Evolutionary conservation across 169 alveolate genomes (phyloP).

Genomic region (Cryptosporidium sp.): DNA sequence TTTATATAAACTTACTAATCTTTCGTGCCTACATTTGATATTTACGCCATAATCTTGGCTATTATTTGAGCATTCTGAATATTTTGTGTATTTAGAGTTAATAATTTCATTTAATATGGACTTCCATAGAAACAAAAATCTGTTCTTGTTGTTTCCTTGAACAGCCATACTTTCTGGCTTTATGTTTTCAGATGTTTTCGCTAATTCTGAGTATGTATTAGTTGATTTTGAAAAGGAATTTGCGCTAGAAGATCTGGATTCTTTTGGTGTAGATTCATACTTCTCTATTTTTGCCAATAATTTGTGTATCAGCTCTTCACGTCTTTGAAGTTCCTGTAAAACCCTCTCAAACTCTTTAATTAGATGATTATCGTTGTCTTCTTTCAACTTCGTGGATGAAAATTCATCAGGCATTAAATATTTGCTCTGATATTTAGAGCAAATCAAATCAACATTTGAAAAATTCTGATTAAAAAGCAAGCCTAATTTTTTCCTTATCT

Average conservation of each 20-base stretch:
- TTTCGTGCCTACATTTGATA: conserved; percentile 14
- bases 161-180: not conserved
- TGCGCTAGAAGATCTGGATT: not conserved
- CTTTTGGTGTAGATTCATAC: conserved; percentile 28
- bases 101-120: conserved; percentile 22
- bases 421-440: conserved; percentile 25
- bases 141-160: not conserved
- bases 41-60: not conserved
- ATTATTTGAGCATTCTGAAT: not conserved
- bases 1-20: conserved; percentile 21
- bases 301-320: conserved; percentile 59
- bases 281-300: conserved; percentile 34
- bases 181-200: not conserved
- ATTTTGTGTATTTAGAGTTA: not conserved
- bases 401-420: not conserved
- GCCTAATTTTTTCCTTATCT: conserved; percentile 30
- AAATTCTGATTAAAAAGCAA: not conserved
- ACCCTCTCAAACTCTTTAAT: conserved; percentile 51
- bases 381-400: not conserved
- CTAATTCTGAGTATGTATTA: not conserved
- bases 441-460: not conserved
- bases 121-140: conserved; percentile 15
- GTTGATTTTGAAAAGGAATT: not conserved
- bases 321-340: conserved; percentile 57
- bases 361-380: not conserved